Base-by-base conservation (phyloP, 1,284 basidiomycete species). In the Naganishia liquefaciens region DNA sequence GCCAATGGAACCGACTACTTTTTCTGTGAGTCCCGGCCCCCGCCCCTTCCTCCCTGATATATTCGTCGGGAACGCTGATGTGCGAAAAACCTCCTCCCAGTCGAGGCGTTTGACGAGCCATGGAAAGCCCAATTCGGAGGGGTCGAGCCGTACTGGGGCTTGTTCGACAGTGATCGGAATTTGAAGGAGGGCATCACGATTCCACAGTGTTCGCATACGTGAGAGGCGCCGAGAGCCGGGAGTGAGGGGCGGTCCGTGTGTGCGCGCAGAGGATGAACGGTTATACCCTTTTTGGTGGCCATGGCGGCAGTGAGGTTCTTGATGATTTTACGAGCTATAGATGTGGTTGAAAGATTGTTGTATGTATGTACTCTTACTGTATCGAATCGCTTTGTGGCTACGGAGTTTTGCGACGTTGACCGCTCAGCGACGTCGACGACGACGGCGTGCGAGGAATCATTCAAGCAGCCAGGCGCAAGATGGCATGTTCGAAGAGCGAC, bases 11-110 rank as follows among this genome's bases (percentile, higher is more conserved):
- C 90, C 7, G 81, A 85, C n/a, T 93, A 93, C 81, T 93, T 92
- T 82, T 91, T 83, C 81, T 91, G 90, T 67, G 88, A 89, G 82
- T n/a, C n/a, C n/a, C n/a, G n/a, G n/a, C n/a, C n/a, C n/a, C n/a
- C 85, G 27, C 2, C 17, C n/a, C 2, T n/a, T 28, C 42, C 40
- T 33, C 30, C 40, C 58, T 23, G 15, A 5, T 44, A 13, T 33
- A 5, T 51, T 5, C 17, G 9, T 19, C 49, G 49, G 15, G 21
- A 10, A 54, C 19, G 28, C 33, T 40, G 7, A 23, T 2, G 13
- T 25, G 3, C 6, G 11, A 13, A 13, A 37, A 33, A 37, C 33
- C n/a, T n/a, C n/a, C n/a, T 3, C 75, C 70, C 58, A 79, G 74
- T 79, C 52, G 79, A 90, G 84, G 88, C 83, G 73, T 87, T 87